Evolutionary conservation across 1,284 basidiomycete species (phyloP), one percentile per base, ranked within the genome.

Genomic region (Ceratobasidium sp.): DNA sequence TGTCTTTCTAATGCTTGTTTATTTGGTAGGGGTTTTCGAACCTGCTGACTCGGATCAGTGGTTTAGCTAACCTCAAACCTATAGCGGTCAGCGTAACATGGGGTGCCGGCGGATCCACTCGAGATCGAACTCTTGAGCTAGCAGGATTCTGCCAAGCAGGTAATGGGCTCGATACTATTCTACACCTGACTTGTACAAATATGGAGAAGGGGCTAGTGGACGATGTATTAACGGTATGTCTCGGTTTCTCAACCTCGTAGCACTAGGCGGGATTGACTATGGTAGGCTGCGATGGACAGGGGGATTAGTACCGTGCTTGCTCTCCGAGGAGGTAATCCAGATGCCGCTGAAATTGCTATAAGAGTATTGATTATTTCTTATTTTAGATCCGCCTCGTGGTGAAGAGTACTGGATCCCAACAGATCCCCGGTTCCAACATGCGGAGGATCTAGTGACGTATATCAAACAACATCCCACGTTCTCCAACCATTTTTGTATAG

Each of bases 181-280:
- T 99, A 82, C 98, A 99, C 88, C 85, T 99, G 81, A 99, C 98
- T 20, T 99, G 98, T 87, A 99, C 98, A 26, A 99, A 99, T 85
- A 97, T 98, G 94, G 90, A 93, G 81, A 90, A 93, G 80, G 95
- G 94, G 28, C 92, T 93, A 86, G 91, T 99, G 6, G 96, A 98
- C 84, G 89, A 92, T 58, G 93, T 93, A 26, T 86, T 99, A 64
- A 89, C 90, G 86, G 96, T 97, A 83, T 81, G 86, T 82, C 42
- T 13, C 26, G 15, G 26, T 39, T 40, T 68, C 26, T 53, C 33
- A 20, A n/a, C 15, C 49, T 55, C n/a, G 67, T 28, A 66, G 49
- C 23, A 58, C 12, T 39, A 46, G 26, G 23, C 73, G 26, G 28
- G 58, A 33, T 39, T 53, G 28, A 76, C 53, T 64, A 55, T 68